These are phyloP conservation scores for Acorus gramineus DNA, from an alignment of 106 monocot genomes.

Conservation along the genomic window DNA sequence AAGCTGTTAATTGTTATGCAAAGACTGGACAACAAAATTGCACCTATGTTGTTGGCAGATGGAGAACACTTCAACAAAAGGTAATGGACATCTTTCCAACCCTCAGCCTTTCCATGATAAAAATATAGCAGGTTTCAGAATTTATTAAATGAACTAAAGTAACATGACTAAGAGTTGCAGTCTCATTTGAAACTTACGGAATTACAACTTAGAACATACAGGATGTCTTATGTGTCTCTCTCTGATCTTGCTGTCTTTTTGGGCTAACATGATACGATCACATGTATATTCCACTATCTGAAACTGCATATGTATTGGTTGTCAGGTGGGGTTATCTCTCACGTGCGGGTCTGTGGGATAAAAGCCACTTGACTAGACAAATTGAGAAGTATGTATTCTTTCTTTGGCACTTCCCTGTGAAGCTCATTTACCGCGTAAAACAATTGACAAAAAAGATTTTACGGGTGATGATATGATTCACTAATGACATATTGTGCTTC, in stretches of 20 bases:
- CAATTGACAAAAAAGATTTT: too few species aligned
- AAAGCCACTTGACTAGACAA: constrained; percentile 92
- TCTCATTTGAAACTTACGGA: neutral
- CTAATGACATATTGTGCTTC: neutral
- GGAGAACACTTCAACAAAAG: constrained; percentile 83
- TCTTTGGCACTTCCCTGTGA: neutral
- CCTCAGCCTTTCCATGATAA: too few species aligned
- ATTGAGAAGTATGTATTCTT: constrained; percentile 70
- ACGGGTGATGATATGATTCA: too few species aligned
- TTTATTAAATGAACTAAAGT: too few species aligned
- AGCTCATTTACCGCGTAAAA: neutral
- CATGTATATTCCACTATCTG: too few species aligned
- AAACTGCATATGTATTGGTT: neutral
- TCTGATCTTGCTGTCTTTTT: too few species aligned
- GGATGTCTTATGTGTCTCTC: too few species aligned
- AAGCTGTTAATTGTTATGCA: constrained; percentile 92
- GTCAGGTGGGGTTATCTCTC: constrained; percentile 94
- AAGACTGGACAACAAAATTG: constrained; percentile 84
- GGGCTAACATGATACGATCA: too few species aligned
- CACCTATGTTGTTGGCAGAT: constrained; percentile 80
- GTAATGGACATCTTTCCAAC: constrained; percentile 12
- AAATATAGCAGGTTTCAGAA: too few species aligned
- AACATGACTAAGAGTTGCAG: neutral
- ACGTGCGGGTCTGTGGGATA: constrained; percentile 93
- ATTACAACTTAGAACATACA: too few species aligned